Evolutionary conservation across 805 yeast genomes (phyloP), one percentile per base, ranked within the genome.

Genomic region (Saturnispora kantuleensis): DNA sequence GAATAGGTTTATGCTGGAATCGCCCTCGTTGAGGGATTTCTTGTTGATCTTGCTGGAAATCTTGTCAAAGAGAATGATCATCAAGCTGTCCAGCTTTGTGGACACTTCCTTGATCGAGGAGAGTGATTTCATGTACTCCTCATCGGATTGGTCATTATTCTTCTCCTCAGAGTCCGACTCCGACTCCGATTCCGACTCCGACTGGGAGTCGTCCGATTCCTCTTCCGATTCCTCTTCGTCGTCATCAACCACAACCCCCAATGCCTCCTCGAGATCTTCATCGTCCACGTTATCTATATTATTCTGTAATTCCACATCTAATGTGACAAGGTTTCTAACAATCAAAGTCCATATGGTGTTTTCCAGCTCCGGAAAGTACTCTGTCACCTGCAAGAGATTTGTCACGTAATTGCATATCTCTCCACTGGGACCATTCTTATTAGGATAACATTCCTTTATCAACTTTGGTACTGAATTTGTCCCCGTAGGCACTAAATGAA

Each of bases 291-390:
- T 95, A 54, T 88, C 96, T 47, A 86, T 65, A 54, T 84, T 93
- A 57, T 85, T 87, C 56, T 87, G 96, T 46, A 89, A 69, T 61
- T 88, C 97, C 5, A 89, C 96, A 63, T 90, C 98, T 39, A 93
- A 69, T 51, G 85, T 84, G 47, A 93, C 86, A 45, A 84, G 73
- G 49, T 79, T 76, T 60, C 90, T 96, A 34, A 88, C 67, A 12
- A 89, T 70, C 47, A 85, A 62, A 17, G 83, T 80, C 96, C 97
- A 89, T 6, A 85, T 70, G 39, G 77, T 77, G 50, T 73, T 73
- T 52, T 80, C 78, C 50, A 88, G 65, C 52, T 88, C 96, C 4
- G 78, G 76, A 50, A 93, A 84, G 61, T 90, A 89, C 9, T 70
- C 68, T 31, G 79, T 65, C 26, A 85, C 59, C 21, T 58, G 57